A percentile compares a stretch with the other conserved stretches of the same genome.
These are phyloP conservation scores for Mikania micrantha DNA, from an alignment of 129 eudicot species.

Conservation along the genomic window DNA sequence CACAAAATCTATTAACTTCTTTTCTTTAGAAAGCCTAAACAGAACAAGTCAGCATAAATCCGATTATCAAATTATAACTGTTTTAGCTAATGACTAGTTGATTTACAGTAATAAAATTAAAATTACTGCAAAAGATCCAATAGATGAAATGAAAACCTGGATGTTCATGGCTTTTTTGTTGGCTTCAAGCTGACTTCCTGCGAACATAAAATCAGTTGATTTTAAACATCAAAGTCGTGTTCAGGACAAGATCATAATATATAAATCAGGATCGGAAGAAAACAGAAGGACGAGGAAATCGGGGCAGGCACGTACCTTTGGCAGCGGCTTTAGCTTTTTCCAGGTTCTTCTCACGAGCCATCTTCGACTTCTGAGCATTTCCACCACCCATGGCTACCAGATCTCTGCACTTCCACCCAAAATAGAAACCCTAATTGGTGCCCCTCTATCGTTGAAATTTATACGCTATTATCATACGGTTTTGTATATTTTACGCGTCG, in stretches of 20 bases:
- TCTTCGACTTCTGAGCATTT: slow-evolving; percentile 90
- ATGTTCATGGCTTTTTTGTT: slow-evolving; percentile 82
- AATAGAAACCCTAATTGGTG: slow-evolving; percentile 26
- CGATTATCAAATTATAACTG: background rate
- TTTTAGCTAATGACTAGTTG: background rate
- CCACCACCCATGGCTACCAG: slow-evolving; percentile 72
- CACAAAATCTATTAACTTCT: too few relatives aligned
- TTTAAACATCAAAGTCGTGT: background rate
- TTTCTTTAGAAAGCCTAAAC: too few relatives aligned
- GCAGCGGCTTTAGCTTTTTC: slow-evolving; percentile 61
- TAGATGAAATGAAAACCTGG: slow-evolving; percentile 38
- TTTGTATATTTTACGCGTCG: background rate
- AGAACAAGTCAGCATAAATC: background rate
- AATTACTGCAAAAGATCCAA: background rate
- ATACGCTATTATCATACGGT: slow-evolving; percentile 5
- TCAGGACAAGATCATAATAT: background rate
- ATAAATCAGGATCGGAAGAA: background rate
- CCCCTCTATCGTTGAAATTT: slow-evolving; percentile 11
- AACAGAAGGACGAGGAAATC: background rate
- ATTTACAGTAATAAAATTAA: background rate
- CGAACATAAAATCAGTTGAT: background rate
- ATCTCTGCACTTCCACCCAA: slow-evolving; percentile 6
- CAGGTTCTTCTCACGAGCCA: slow-evolving; percentile 90
- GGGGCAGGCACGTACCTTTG: slow-evolving; percentile 19
- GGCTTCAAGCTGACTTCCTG: slow-evolving; percentile 80